Base-by-base conservation (phyloP, 192 early-diverging fungal species). In the Coemansia pectinata region DNA sequence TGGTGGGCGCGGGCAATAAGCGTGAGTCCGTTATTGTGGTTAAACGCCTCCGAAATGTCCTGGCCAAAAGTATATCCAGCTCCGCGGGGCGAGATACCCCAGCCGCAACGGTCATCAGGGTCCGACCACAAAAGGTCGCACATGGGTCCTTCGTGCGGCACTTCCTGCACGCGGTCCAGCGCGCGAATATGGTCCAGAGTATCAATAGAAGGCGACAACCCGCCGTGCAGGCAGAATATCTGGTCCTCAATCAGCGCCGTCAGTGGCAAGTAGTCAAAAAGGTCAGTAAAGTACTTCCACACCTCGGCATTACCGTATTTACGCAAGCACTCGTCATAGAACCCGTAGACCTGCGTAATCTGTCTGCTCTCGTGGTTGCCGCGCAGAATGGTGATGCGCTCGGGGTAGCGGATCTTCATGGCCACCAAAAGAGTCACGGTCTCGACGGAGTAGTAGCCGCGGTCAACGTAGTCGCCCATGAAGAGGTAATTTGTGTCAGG, bases 401-500 rank as follows among this genome's bases (percentile, higher is more conserved):
- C 92, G 67, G 89, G 91, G 76, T 94, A 94, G 64, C 93, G 86
- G 36, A 97, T 92, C 83, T 99, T 99, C 65, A 99, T 88, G 5
- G 94, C 95, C 12, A 98, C 91, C 63, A 99, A 89, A 60, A 98
- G 84, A 17, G 96, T 90, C 62, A 99, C 95, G 3, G 96, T 98
- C 87, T 99, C 98, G 59, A 99, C 98, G 31, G 91, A 94, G 85
- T 98, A 96, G 78, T 98, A 98, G 47, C 98, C 98, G 63, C 98
- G 91, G 76, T 99, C 98, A 40, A 99, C 98, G 81, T 98, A 99
- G 82, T 99, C 98, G 53, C 97, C 97, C 95, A 99, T 95, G 77
- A 99, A 99, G 34, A 99, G 87, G 71, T 98, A 99, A 81, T 98
- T 97, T 65, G 96, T 98, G 71, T 97, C 90, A 7, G 98, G 96